Percentiles rank a stretch among this genome's conserved stretches.
phyloP scores from a whole-genome alignment of 805 yeast species.

The Kazachstania taianensis region DNA sequence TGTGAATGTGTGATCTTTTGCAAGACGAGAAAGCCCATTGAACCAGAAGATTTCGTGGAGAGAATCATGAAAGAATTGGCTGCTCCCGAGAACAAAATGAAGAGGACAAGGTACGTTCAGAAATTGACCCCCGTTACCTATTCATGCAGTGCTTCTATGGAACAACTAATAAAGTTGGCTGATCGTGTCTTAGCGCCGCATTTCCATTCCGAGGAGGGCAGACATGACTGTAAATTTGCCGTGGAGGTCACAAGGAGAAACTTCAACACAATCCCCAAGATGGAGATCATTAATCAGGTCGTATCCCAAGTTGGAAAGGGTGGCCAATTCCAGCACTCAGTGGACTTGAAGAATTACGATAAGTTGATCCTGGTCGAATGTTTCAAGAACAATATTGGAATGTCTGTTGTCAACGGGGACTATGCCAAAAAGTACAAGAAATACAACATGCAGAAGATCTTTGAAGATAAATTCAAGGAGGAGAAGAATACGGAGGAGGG shows the following conservation, averaged over 20 bases:
- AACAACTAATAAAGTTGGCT: slow-evolving; percentile 55
- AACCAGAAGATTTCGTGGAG: slow-evolving; percentile 63
- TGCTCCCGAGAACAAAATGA: slow-evolving; percentile 34
- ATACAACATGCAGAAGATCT: slow-evolving; percentile 76
- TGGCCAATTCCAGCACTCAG: slow-evolving; percentile 49
- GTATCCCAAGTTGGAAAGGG: slow-evolving; percentile 65
- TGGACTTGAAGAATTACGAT: slow-evolving; percentile 73
- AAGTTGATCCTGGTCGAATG: slow-evolving; percentile 77
- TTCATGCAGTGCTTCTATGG: slow-evolving; percentile 63
- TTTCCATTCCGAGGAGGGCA: slow-evolving; percentile 40
- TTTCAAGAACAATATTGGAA: slow-evolving; percentile 80
- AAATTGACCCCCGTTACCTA: slow-evolving; percentile 69
- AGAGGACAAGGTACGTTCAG: slow-evolving; percentile 64
- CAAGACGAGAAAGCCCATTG: slow-evolving; percentile 68
- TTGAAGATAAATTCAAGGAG: slow-evolving; percentile 33
- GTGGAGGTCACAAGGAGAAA: slow-evolving; percentile 72
- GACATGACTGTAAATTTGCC: slow-evolving; percentile 48
- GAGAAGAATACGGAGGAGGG: slow-evolving; percentile 4
- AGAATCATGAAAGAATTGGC: slow-evolving; percentile 52
- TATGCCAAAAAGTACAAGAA: slow-evolving; percentile 42
- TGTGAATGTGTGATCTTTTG: slow-evolving; percentile 82
- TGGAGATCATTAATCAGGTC: slow-evolving; percentile 59
- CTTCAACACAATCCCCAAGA: slow-evolving; percentile 62
- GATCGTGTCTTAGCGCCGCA: slow-evolving; percentile 53
- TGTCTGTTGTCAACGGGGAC: slow-evolving; percentile 67